Evolutionary conservation across 371 early-diverging fungal genomes (phyloP).

Genomic region (Mortierella polycephala): DNA sequence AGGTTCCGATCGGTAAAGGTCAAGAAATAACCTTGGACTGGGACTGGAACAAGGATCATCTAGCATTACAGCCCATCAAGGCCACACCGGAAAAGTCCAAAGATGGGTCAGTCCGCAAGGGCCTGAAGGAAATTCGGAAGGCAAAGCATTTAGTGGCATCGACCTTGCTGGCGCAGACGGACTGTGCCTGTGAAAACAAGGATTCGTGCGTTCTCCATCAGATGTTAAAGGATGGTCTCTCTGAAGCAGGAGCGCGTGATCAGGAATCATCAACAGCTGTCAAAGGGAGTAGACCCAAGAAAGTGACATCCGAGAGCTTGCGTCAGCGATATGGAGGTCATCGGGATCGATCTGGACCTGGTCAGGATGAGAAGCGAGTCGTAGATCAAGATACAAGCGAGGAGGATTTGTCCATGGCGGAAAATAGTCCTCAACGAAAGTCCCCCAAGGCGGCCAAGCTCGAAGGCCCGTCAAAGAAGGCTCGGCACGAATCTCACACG

Average conservation of each 20-base stretch:
- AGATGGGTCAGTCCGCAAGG: constrained; percentile 13
- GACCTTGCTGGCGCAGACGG: constrained; percentile 50
- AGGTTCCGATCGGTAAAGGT: constrained; percentile 64
- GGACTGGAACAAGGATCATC: constrained; percentile 75
- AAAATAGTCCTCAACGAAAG: constrained; percentile 24
- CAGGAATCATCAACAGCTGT: constrained; percentile 11
- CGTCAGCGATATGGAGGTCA: constrained; percentile 40
- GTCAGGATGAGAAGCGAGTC: constrained; percentile 17
- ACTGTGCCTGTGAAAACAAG: constrained; percentile 55
- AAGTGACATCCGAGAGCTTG: constrained; percentile 25
- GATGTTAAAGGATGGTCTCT: constrained; percentile 44
- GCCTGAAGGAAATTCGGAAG: constrained; percentile 44
- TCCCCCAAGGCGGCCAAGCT: constrained; percentile 24
- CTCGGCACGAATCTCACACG: constrained; percentile 21
- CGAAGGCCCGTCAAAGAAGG: constrained; percentile 38
- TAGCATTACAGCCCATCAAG: constrained; percentile 43
- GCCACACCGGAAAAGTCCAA: constrained; percentile 28
- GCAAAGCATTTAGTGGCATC: constrained; percentile 45
- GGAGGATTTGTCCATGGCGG: constrained; percentile 22
- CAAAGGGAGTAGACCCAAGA: constrained; percentile 46
- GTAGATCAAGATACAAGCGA: constrained; percentile 41
- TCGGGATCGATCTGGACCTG: constrained; percentile 24
- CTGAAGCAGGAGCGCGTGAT: constrained; percentile 17
- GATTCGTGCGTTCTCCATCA: constrained; percentile 49
- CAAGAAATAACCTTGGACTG: constrained; percentile 83